Evolutionary conservation across 352 stramenopile genomes (phyloP), one percentile per base, ranked within the genome.

Genomic region (Globisporangium canariense): DNA sequence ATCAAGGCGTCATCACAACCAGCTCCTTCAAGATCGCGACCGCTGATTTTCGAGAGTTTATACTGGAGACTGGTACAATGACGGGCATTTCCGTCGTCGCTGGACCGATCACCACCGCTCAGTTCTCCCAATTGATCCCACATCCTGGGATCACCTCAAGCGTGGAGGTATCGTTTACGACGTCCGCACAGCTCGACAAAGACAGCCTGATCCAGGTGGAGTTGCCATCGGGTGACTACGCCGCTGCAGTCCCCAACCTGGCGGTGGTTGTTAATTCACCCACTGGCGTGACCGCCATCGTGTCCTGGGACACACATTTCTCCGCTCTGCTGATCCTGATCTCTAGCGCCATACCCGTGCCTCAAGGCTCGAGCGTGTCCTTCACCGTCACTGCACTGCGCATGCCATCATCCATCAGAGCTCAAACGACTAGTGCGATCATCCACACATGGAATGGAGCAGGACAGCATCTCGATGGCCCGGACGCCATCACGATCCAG

Each of bases 391-490:
- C 69, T 5, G 70, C 77, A 2, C 40, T 90, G 0, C 61, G 70
- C 7, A 83, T 85, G 76, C 79, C 81, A 2, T 72, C 69, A 34
- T 89, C 81, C 0, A 61, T 88, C 49, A 71, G 81, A 4, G 32
- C 51, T 38, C 41, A 41, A 34, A 71, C 64, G 0, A 65, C 47
- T 2, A 59, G 49, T 34, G 79, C 68, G 30, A 75, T 53, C 3
- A 83, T 89, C 11, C 69, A 81, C 51, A 89, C 76, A 5, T 88
- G 75, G 74, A 79, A 82, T 52, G 46, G 46, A 34, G 65, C 68
- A 4, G 65, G 69, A 2, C 58, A 83, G 30, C 68, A 66, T 16
- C 70, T 90, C 2, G 79, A 90, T 14, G 64, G 64, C 0, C 53
- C 67, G 22, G 86, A 71, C 55, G 10, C 41, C 10, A 34, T 87